Conservation (phyloP, 176 grass and related monocot genomes). For the Chloris gayana region DNA sequence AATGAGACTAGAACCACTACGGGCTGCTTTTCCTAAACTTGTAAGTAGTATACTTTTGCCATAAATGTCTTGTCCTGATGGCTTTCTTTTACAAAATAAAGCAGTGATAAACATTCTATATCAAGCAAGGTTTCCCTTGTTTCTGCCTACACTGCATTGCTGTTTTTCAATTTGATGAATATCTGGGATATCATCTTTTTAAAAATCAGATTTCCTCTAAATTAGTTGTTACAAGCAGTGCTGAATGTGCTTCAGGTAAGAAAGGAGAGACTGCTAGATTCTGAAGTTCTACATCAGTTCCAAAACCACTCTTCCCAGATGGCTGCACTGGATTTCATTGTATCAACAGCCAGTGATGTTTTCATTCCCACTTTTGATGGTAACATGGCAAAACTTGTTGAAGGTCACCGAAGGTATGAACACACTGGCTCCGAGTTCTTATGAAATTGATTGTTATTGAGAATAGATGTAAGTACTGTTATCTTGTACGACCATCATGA, state of each 20-base stretch:
- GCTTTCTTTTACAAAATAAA: not conserved
- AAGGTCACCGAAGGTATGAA: constrained; percentile 86
- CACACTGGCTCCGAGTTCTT: not conserved
- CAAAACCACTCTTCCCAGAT: constrained; percentile 97
- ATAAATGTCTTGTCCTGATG: not conserved
- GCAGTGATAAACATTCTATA: constrained; percentile 20
- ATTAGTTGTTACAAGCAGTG: constrained; percentile 17
- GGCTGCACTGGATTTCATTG: constrained; percentile 96
- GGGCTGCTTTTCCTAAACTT: constrained; percentile 72
- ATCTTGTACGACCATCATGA: not conserved
- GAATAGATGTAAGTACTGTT: not conserved
- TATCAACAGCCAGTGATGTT: constrained; percentile 85
- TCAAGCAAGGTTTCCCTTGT: not conserved
- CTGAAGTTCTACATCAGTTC: constrained; percentile 67
- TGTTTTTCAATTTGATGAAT: not conserved
- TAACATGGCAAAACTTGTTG: constrained; percentile 92
- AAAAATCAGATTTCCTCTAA: not conserved
- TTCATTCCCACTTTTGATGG: constrained; percentile 92
- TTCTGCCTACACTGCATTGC: not conserved
- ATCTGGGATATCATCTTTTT: not conserved
- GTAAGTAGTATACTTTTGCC: constrained; percentile 51
- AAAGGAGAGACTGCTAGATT: constrained; percentile 86
- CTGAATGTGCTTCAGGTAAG: constrained; percentile 66
- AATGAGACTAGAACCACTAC: constrained; percentile 67
- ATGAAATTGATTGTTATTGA: constrained; percentile 29